Evolutionary conservation across 768 basidiomycete genomes (phyloP), one percentile per base, ranked within the genome.

Genomic region (Leccinum uliginosum): DNA sequence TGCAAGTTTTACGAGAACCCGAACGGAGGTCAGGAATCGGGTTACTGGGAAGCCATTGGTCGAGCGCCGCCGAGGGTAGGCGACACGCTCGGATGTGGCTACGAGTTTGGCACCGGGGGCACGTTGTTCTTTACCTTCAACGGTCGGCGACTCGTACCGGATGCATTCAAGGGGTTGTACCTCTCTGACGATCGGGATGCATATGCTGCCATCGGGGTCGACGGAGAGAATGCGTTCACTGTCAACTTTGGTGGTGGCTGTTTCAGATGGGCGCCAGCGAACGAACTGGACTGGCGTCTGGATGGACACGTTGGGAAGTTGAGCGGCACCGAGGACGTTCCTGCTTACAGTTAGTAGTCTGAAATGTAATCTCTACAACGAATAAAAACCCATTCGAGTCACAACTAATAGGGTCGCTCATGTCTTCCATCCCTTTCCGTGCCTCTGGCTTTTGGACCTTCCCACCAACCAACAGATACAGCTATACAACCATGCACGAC

Each of bases 1-100:
- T 79, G 83, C 65, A 88, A 87, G 68, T 88, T 87, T 75, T 87
- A 83, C 57, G 85, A 87, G 62, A 84, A 86, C 63, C 72, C 83
- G 2, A 75, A 82, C 47, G 86, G 86, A 17, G 86, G 86, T 11
- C 78, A 82, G 1, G 82, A 84, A 62, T 87, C 54, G 12, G 62
- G 59, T 2, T 61, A 45, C 82, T 67, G 70, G 63, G 59, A 46
- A 21, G 59, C 51, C 0, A 21, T 63, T 68, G 40, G 65, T 68
- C 44, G 67, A 73, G 24, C 64, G 59, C 24, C 64, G 59, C 24
- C 69, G 59, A 51, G 72, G 81, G 50, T 63, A 52, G 83, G 81
- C 1, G 82, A 85, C 67, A 80, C 73, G 8, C 62, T 87, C 27
- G 86, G 87, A 3, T 85, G 84, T 52, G 87, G 85, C 3, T 86